A percentile compares a stretch with the other conserved stretches of the same genome.
Evolutionary conservation across 1,284 basidiomycete species (phyloP).

Genomic region (Marasmius tenuissimus): DNA sequence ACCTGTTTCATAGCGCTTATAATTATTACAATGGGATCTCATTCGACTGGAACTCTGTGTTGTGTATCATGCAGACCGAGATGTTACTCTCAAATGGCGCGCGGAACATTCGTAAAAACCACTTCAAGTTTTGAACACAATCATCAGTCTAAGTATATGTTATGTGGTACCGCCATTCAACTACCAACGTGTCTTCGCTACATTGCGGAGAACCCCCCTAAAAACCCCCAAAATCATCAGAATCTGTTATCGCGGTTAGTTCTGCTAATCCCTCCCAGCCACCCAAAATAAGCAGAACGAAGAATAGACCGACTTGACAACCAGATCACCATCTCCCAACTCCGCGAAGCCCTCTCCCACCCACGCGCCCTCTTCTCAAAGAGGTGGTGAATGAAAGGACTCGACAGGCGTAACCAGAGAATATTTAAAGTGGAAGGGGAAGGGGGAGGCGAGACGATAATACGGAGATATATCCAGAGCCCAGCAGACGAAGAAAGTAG

Average conservation of each 20-base stretch:
- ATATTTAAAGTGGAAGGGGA: slow-evolving; percentile 21
- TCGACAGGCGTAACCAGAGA: slow-evolving; percentile 29
- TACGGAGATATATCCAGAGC: slow-evolving; percentile 19
- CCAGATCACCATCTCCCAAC: slow-evolving; percentile 11
- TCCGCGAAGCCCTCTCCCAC: slow-evolving; percentile 70
- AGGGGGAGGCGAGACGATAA: slow-evolving; percentile 21
- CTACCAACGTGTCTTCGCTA: too few species aligned
- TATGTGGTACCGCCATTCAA: not conserved
- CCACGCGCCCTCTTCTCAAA: slow-evolving; percentile 53
- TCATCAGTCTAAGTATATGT: not conserved
- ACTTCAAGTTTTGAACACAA: too few species aligned
- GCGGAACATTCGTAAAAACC: too few species aligned
- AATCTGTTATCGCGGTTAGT: not conserved
- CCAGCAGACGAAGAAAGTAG: slow-evolving; percentile 18
- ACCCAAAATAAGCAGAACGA: not conserved
- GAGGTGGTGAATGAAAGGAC: slow-evolving; percentile 67
- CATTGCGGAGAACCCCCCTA: not conserved
- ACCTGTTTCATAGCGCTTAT: too few species aligned
- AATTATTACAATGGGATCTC: too few species aligned
- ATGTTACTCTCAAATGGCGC: too few species aligned
- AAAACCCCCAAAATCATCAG: not conserved
- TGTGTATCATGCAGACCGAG: too few species aligned
- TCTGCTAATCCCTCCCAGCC: not conserved
- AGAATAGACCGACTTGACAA: not conserved
- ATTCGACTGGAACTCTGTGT: too few species aligned